phyloP scores from a whole-genome alignment of 1,139 yeast species.

The Hansenula lynferdii region DNA sequence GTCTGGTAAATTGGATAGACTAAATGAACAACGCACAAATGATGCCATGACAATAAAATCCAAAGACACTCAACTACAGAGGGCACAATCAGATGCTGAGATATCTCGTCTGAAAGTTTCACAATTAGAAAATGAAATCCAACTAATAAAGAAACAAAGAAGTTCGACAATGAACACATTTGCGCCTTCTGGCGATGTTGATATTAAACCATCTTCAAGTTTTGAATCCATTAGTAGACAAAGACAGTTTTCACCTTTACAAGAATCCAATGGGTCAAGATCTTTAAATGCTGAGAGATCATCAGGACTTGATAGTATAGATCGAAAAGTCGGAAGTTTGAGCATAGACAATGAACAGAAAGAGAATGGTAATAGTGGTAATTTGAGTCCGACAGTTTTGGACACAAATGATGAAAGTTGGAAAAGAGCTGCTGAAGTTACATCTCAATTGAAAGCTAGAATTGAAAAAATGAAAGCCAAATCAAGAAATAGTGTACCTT shows the following conservation, averaged over 20 bases:
- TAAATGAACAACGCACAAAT: slow-evolving; percentile 46
- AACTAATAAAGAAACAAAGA: slow-evolving; percentile 33
- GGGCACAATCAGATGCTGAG: slow-evolving; percentile 59
- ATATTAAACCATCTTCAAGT: slow-evolving; percentile 14
- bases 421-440: slow-evolving; percentile 88
- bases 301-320: slow-evolving; percentile 15
- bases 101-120: slow-evolving; percentile 42
- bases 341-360: slow-evolving; percentile 19
- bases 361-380: slow-evolving; percentile 16
- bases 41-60: slow-evolving; percentile 52
- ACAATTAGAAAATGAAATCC: slow-evolving; percentile 49
- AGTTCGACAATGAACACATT: slow-evolving; percentile 22
- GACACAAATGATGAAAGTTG: slow-evolving; percentile 64
- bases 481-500: slow-evolving; percentile 27
- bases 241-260: slow-evolving; percentile 11
- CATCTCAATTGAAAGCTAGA: slow-evolving; percentile 77
- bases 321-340: slow-evolving; percentile 19
- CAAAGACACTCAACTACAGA: slow-evolving; percentile 58
- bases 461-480: slow-evolving; percentile 87
- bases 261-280: slow-evolving; percentile 14
- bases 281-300: background rate
- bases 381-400: slow-evolving; percentile 24
- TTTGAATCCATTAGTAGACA: slow-evolving; percentile 11
- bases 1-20: slow-evolving; percentile 28
- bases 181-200: background rate